These are phyloP conservation scores for Triglochin maritima DNA, from an alignment of 106 monocot genomes.

Conservation along the genomic window DNA sequence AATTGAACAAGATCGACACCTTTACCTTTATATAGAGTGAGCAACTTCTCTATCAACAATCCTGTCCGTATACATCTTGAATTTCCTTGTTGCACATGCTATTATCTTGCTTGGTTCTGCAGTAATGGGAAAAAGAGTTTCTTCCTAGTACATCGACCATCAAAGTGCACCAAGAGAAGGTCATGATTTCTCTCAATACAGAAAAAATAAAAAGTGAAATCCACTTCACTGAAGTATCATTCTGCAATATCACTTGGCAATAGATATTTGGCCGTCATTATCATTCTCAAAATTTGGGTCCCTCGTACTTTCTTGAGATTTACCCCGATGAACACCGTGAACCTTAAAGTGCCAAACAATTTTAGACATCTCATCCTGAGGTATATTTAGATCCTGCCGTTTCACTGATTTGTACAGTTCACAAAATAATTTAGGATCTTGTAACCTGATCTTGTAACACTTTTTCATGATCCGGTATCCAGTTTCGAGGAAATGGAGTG, in stretches of 20 bases:
- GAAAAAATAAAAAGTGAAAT: too few relatives aligned
- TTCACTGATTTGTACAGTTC: conserved; percentile 55
- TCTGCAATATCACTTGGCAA: background rate
- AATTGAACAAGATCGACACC: too few relatives aligned
- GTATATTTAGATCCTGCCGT: conserved; percentile 33
- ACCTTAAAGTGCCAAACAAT: conserved; percentile 74
- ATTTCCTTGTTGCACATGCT: too few relatives aligned
- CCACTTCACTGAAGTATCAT: too few relatives aligned
- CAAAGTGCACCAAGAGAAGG: too few relatives aligned
- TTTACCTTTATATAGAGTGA: too few relatives aligned
- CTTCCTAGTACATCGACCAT: too few relatives aligned
- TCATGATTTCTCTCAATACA: too few relatives aligned
- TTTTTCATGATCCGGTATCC: conserved; percentile 66
- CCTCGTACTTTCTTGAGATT: background rate
- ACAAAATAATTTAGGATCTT: conserved; percentile 78
- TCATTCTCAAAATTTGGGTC: background rate
- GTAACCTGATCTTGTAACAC: conserved; percentile 62
- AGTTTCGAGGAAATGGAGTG: conserved; percentile 78
- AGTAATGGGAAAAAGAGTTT: too few relatives aligned
- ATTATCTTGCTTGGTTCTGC: too few relatives aligned
- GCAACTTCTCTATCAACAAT: too few relatives aligned
- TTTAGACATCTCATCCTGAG: conserved; percentile 65
- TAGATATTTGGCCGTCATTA: background rate
- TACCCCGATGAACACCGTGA: conserved; percentile 39
- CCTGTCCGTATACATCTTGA: too few relatives aligned